Evolutionary conservation across 495 filamentous ascomycete species (phyloP), one percentile per base, ranked within the genome.

Genomic region (Sporormia fimetaria): DNA sequence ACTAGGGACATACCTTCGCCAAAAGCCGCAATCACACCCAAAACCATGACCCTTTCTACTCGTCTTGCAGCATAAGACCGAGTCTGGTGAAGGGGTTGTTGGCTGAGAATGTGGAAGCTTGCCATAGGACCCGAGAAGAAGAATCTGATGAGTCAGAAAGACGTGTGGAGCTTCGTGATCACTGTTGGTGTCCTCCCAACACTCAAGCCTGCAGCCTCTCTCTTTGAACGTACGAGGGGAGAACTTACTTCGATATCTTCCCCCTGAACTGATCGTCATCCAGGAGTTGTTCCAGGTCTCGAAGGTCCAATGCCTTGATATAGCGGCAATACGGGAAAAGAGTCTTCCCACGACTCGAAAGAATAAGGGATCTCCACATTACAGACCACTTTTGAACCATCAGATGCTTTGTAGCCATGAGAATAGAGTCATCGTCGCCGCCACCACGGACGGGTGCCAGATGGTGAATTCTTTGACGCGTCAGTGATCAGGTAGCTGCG

Each of bases 271-370:
- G 31, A 34, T 56, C 40, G 42, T 80, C 70, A 2, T 70, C 63
- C 7, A 86, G 63, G 12, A 81, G 65, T 15, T 71, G 53, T 24
- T 61, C 47, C 3, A 87, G 63, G 46, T 77, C 75, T 42, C 70
- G 59, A 1, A 84, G 63, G 49, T 78, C 70, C 20, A 88, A 60
- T 16, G 64, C 55, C 21, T 72, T 73, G 30, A 85, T 70, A 57
- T 80, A 84, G 22, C 67, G 65, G 51, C 73, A 79, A 49, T 88
- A 87, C 0, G 79, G 79, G 44, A 74, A 80, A 21, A 70, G 60
- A 0, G 81, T 83, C 44, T 66, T 58, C 8, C 67, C 71, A 21
- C 80, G 37, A 43, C 75, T 75, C 1, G 82, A 87, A 5, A 75
- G 60, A 37, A 82, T 70, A 34, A 86, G 70, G 5, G 77, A 77